Base-by-base conservation (phyloP, 2,329 filamentous ascomycete genomes). In the Fonsecaea monophora region DNA sequence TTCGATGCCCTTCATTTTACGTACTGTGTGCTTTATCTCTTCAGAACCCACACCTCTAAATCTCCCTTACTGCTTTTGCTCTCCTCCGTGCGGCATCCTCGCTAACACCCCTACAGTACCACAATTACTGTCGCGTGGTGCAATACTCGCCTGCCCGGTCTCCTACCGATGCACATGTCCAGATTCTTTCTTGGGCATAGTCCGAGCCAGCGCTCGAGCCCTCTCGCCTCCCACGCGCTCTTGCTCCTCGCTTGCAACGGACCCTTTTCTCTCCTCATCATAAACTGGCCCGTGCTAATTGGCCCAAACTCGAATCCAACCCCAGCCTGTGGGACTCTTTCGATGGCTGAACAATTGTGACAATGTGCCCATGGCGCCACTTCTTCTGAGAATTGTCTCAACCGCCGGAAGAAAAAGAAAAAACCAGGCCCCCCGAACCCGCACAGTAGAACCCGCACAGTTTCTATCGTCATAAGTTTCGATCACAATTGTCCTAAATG, bases 171-270 rank as follows among this genome's bases (percentile, higher is more conserved):
- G 59, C 64, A 62, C 64, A 62, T 62, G 64, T 45, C 30, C 64
- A 62, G 18, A 32, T 62, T 62, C 64, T 60, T 40, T 42, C 53
- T 62, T 62, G n/a, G 35, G 56, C 30, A 57, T 62, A 53, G 57
- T 42, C 34, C 30, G 30, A 4, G 32, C 53, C 34, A 35, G 12
- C 30, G 53, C 53, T 55, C 30, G 30, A 18, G 12, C n/a, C 30
- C 30, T 34, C 53, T 55, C 30, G 30, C 30, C 53, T 35, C 30
- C 18, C 30, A 45, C n/a, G 30, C 12, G n/a, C 15, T 32, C 34
- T 30, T 32, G 30, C 53, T 55, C 21, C 21, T 30, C 53, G 30
- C 53, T 55, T 9, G 10, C 10, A 34, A 15, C 3, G 30, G 12
- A 55, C 53, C 13, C 53, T 55, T 21, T 18, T 12, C 34, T 30